These are phyloP conservation scores for Dentipellis fragilis DNA, from an alignment of 768 basidiomycete genomes.

Conservation along the genomic window DNA sequence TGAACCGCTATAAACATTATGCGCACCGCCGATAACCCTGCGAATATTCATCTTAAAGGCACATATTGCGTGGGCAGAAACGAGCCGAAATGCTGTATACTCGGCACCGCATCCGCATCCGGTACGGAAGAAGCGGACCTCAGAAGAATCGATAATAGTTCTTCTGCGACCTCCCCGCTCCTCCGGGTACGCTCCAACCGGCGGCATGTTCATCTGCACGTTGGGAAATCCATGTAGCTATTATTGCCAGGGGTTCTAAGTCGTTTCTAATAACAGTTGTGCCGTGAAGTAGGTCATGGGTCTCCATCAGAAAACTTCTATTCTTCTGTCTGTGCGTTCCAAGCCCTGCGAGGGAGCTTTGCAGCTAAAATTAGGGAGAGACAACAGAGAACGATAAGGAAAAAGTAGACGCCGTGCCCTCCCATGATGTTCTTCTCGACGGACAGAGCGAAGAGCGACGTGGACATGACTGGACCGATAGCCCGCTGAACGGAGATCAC, in stretches of 20 bases:
- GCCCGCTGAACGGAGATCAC: constrained; percentile 36
- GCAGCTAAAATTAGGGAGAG: constrained; percentile 10
- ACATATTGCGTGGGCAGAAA: too few relatives aligned
- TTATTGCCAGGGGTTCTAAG: neutral
- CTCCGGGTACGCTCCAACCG: neutral
- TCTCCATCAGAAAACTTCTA: constrained; percentile 1
- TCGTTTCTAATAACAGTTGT: constrained; percentile 1
- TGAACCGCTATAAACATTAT: neutral
- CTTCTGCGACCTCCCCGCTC: neutral
- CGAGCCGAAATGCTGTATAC: too few relatives aligned
- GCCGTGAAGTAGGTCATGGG: neutral
- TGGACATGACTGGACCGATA: constrained; percentile 39
- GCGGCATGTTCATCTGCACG: neutral
- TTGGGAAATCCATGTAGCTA: neutral
- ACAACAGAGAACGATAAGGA: constrained; percentile 11
- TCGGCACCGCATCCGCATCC: too few relatives aligned
- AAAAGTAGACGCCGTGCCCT: constrained; percentile 31
- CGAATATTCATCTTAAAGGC: too few relatives aligned
- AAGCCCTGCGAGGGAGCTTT: constrained; percentile 14
- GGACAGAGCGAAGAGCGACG: constrained; percentile 43
- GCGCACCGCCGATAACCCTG: neutral
- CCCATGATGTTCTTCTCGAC: constrained; percentile 32
- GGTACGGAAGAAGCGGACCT: neutral
- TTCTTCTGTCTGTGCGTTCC: constrained; percentile 10
- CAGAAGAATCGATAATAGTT: neutral